Percentiles rank a stretch among this genome's conserved stretches.
Evolutionary conservation across 2,329 filamentous ascomycete genomes (phyloP).

Genomic region (Xylaria sp.): DNA sequence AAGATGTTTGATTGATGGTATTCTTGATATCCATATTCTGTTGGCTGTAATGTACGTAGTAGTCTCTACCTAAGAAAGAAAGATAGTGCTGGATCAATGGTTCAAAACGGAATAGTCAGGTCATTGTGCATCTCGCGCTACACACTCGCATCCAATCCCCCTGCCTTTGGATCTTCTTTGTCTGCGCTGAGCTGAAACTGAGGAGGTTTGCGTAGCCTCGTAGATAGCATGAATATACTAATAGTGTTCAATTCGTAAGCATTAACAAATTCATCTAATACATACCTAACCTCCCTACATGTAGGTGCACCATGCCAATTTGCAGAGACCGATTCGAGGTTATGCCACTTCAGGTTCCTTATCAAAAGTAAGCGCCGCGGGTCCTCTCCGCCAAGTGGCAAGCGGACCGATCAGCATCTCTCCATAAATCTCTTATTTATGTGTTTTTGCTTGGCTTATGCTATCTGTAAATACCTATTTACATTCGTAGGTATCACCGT

Average conservation of each 20-base stretch:
- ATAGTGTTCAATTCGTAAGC: neutral
- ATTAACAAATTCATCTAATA: too few species aligned
- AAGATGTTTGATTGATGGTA: slow-evolving; percentile 15
- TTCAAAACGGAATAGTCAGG: slow-evolving; percentile 28
- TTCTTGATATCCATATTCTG: slow-evolving; percentile 17
- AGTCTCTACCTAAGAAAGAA: neutral
- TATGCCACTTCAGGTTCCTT: too few species aligned
- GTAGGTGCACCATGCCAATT: too few species aligned
- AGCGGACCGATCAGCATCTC: too few species aligned
- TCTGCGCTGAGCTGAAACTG: slow-evolving; percentile 13
- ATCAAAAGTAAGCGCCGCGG: too few species aligned
- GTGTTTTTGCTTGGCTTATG: too few species aligned
- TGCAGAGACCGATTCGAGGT: too few species aligned
- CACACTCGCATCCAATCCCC: neutral
- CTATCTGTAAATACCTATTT: too few species aligned
- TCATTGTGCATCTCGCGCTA: neutral
- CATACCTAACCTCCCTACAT: too few species aligned
- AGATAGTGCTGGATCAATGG: neutral
- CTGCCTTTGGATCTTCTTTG: slow-evolving; percentile 12
- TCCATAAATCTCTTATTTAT: too few species aligned
- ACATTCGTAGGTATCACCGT: too few species aligned
- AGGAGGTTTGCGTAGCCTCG: neutral
- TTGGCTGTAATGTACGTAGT: neutral
- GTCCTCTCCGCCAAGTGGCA: too few species aligned
- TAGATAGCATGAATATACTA: neutral